Evolutionary conservation across 345 rosid genomes (phyloP), one percentile per base, ranked within the genome.

Genomic region (Murraya paniculata): DNA sequence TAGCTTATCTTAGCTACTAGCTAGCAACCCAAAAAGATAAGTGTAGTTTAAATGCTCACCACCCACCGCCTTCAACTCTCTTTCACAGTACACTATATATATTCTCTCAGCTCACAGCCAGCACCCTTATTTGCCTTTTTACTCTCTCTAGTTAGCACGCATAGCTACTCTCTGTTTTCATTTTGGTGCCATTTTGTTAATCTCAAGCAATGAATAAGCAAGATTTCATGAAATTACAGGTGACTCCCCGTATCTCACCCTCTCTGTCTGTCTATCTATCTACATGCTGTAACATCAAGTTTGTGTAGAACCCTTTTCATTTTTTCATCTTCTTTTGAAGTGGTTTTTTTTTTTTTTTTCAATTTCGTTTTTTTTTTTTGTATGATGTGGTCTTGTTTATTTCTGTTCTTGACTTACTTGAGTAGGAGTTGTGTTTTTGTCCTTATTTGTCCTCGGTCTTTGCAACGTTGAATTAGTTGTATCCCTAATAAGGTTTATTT

Each of bases 221-320:
- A 75, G 78, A 75, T 75, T 31, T 75, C 61, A 75, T 64, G 78
- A 75, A 75, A 70, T 31, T 64, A 30, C 78, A 75, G 78, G 78
- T 75, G 50, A 31, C 36, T 27, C 22, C 74, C 61, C 22, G 13
- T 2, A 16, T 9, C 35, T 45, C 18, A 45, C n/a, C 0, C 21
- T 64, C 22, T 31, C 13, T 64, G 9, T 64, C 39, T 64, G 4
- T 61, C 25, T 39, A 19, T 28, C 7, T 2, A 22, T 60, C 18
- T 60, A 4, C 39, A 21, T 28, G 74, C 8, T 50, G 31, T 28
- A 50, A 50, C 22, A 19, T 28, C 41, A 16, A 35, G 10, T n/a
- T n/a, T 48, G 2, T 21, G 1, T 30, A 2, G 21, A 5, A 56
- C 75, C 66, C 28, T 64, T 72, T 73, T 72, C 45, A 33, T 67